Conservation (phyloP, 2,329 filamentous ascomycete species). For the Talaromyces sp. region DNA sequence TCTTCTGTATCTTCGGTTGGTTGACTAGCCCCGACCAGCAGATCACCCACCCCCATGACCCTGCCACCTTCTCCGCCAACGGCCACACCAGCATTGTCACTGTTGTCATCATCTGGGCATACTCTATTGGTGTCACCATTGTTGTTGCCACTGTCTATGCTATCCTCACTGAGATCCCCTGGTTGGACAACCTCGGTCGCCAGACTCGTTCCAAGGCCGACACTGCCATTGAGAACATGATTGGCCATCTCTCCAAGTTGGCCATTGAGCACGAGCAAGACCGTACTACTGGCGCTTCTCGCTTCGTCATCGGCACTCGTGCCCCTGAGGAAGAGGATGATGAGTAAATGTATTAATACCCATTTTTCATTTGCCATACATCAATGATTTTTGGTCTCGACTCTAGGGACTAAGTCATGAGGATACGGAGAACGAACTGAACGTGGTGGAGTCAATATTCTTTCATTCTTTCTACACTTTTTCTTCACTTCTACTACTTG, state of each 20-base stretch:
- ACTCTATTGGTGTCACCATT: slow-evolving; percentile 53
- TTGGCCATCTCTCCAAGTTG: slow-evolving; percentile 51
- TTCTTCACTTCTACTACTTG: background rate
- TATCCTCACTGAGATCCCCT: slow-evolving; percentile 45
- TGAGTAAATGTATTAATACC: slow-evolving; percentile 31
- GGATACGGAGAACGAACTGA: slow-evolving; percentile 8
- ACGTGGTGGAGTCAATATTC: slow-evolving; percentile 13
- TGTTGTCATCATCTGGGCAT: slow-evolving; percentile 51
- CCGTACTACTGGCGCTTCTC: slow-evolving; percentile 41
- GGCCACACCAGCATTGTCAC: slow-evolving; percentile 58
- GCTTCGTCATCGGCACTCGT: slow-evolving; percentile 43
- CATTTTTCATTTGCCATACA: slow-evolving; percentile 12
- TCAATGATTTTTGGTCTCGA: slow-evolving; percentile 12
- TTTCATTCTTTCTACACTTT: slow-evolving; percentile 1
- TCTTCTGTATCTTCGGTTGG: slow-evolving; percentile 71
- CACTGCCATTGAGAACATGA: slow-evolving; percentile 54
- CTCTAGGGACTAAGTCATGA: slow-evolving; percentile 11
- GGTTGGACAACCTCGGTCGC: slow-evolving; percentile 51
- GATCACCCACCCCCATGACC: slow-evolving; percentile 28
- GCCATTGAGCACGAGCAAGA: slow-evolving; percentile 51
- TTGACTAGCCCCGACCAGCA: slow-evolving; percentile 54
- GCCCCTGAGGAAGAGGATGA: slow-evolving; percentile 44
- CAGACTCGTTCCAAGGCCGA: slow-evolving; percentile 50
- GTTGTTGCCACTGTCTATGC: slow-evolving; percentile 53
- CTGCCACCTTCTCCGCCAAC: slow-evolving; percentile 36